Evolutionary conservation across 257 asterid species (phyloP).

Genomic region (Nicotiana obtusifolia): DNA sequence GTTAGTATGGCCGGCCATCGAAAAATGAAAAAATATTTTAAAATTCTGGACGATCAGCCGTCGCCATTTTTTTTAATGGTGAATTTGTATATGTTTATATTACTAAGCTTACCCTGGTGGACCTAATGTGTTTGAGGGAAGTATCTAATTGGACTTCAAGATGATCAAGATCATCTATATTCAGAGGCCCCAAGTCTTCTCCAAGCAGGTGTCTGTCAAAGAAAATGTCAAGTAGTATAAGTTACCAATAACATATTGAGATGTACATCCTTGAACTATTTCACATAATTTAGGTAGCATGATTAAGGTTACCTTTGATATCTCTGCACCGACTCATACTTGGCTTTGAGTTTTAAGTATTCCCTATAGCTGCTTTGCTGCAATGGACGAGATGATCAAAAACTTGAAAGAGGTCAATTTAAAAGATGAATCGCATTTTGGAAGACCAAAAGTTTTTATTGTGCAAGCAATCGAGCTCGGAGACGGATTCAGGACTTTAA

Average conservation of each 20-base stretch:
- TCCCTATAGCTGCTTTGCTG: constrained; percentile 87
- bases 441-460: too few relatives aligned
- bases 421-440: background rate
- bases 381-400: background rate
- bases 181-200: constrained; percentile 87
- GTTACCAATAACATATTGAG: background rate
- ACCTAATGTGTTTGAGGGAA: constrained; percentile 83
- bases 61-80: background rate
- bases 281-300: background rate
- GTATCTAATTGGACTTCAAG: constrained; percentile 78
- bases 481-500: too few relatives aligned
- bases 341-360: constrained; percentile 66
- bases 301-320: constrained; percentile 59
- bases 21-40: too few relatives aligned
- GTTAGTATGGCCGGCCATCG: too few relatives aligned
- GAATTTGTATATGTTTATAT: background rate
- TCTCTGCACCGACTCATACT: constrained; percentile 80
- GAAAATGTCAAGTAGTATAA: background rate
- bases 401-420: background rate
- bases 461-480: too few relatives aligned
- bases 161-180: constrained; percentile 75
- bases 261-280: background rate
- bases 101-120: constrained; percentile 65
- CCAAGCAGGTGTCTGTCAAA: constrained; percentile 86
- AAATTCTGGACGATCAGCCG: too few relatives aligned